Conservation (phyloP, 305 asterid species). For the Solanum hybrid region DNA sequence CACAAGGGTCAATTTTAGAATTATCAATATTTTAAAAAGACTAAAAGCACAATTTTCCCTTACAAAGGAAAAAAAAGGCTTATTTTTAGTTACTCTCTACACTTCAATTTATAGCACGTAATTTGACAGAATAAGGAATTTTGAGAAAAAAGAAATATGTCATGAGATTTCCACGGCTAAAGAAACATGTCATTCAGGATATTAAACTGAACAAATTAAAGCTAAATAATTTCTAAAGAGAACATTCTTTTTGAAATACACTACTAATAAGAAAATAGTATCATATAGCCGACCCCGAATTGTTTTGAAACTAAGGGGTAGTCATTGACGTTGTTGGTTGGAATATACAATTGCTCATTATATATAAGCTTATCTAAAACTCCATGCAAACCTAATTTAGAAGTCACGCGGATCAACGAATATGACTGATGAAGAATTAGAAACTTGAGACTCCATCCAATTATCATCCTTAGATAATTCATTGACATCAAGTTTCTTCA, state of each 20-base stretch:
- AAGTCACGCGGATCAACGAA: conserved; percentile 91
- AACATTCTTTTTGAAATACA: not conserved
- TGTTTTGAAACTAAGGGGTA: not conserved
- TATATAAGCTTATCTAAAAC: not conserved
- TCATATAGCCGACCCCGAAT: not conserved
- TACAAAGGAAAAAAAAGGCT: not conserved
- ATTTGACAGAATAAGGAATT: not conserved
- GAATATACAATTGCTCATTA: not conserved
- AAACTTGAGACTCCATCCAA: not conserved
- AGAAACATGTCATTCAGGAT: not conserved
- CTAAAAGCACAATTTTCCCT: not conserved
- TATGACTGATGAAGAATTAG: conserved; percentile 25
- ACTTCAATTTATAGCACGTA: not conserved
- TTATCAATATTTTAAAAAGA: not conserved
- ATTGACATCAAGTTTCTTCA: conserved; percentile 32
- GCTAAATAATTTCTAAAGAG: not conserved
- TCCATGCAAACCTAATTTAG: not conserved
- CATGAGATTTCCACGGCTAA: not conserved
- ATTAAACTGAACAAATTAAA: not conserved
- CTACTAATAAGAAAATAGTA: not conserved
- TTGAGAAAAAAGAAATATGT: not conserved
- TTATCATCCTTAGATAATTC: not conserved
- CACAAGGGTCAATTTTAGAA: not conserved
- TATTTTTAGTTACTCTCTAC: not conserved
- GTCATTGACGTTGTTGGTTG: not conserved